A percentile compares a stretch with the other conserved stretches of the same genome.
Conservation (phyloP, 164 flowering plant genomes). For the Berberis vulgaris region DNA sequence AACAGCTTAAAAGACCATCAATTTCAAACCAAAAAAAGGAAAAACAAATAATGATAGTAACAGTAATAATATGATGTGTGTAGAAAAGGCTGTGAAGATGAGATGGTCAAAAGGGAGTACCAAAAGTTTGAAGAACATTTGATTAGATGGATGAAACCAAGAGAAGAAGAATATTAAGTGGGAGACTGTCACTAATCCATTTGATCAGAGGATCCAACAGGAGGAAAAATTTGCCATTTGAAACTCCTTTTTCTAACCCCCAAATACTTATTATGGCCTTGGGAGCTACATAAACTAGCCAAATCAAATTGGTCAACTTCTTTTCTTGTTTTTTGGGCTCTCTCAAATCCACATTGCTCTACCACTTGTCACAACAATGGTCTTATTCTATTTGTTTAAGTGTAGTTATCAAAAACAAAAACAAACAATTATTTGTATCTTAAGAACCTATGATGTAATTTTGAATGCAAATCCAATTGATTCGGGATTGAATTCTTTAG, state of each 20-base stretch:
- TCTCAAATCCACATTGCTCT: too few relatives aligned
- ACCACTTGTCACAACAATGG: slow-evolving; percentile 15
- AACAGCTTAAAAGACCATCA: too few relatives aligned
- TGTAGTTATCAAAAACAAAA: neutral
- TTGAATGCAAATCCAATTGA: too few relatives aligned
- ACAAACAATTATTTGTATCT: slow-evolving; percentile 4
- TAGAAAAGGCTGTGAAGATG: slow-evolving; percentile 22
- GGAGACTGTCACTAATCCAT: slow-evolving; percentile 17
- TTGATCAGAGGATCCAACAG: slow-evolving; percentile 23
- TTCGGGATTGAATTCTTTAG: slow-evolving; percentile 22
- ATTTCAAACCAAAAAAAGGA: too few relatives aligned
- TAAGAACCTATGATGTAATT: slow-evolving; percentile 32
- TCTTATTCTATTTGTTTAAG: neutral
- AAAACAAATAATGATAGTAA: too few relatives aligned
- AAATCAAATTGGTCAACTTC: slow-evolving; percentile 34
- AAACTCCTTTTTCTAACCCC: slow-evolving; percentile 12
- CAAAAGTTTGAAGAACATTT: slow-evolving; percentile 19
- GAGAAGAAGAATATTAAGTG: slow-evolving; percentile 20
- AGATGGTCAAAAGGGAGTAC: slow-evolving; percentile 32
- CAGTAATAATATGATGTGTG: too few relatives aligned
- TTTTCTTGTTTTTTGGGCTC: too few relatives aligned
- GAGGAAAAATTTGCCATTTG: slow-evolving; percentile 14
- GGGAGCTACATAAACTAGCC: slow-evolving; percentile 41
- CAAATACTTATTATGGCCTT: slow-evolving; percentile 39
- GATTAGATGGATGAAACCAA: slow-evolving; percentile 11